phyloP scores from a whole-genome alignment of 2,329 filamentous ascomycete genomes.

The Seiridium unicorne region DNA sequence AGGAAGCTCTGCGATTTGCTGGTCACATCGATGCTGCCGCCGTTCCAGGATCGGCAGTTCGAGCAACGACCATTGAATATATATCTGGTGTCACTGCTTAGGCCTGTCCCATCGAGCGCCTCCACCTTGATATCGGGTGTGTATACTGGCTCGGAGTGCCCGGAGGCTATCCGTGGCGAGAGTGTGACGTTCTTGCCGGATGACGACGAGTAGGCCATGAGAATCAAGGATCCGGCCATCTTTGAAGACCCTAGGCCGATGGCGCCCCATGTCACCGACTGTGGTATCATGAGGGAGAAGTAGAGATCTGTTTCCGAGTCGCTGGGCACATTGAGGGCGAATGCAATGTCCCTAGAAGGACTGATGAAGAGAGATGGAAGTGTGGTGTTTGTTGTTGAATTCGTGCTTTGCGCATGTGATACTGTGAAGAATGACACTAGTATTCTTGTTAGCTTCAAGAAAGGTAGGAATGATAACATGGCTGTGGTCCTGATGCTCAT shows the following conservation, averaged over 20 bases:
- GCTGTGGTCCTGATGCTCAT: background rate
- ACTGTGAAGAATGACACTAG: slow-evolving; percentile 5
- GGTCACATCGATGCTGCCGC: slow-evolving; percentile 49
- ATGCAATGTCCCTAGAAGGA: slow-evolving; percentile 41
- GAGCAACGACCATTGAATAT: slow-evolving; percentile 51
- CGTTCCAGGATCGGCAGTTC: slow-evolving; percentile 51
- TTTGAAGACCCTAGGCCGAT: slow-evolving; percentile 52
- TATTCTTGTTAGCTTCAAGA: background rate
- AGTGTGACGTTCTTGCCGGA: slow-evolving; percentile 51
- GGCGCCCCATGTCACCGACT: slow-evolving; percentile 48
- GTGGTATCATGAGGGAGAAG: slow-evolving; percentile 51
- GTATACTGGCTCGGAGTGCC: slow-evolving; percentile 51
- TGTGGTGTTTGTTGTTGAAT: slow-evolving; percentile 12
- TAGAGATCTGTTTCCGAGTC: slow-evolving; percentile 50
- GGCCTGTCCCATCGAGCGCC: slow-evolving; percentile 44
- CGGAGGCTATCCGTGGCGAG: slow-evolving; percentile 50
- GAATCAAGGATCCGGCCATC: slow-evolving; percentile 51
- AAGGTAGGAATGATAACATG: too few relatives aligned
- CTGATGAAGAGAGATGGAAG: slow-evolving; percentile 25
- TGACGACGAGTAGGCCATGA: slow-evolving; percentile 52
- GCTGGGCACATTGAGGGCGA: slow-evolving; percentile 75
- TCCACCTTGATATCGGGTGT: slow-evolving; percentile 41
- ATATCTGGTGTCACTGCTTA: slow-evolving; percentile 42
- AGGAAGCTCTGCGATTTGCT: slow-evolving; percentile 48
- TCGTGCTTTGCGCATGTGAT: slow-evolving; percentile 15